A percentile compares a stretch with the other conserved stretches of the same genome.
phyloP scores from a whole-genome alignment of 2,329 filamentous ascomycete species.

The Tolypocladium sp. region DNA sequence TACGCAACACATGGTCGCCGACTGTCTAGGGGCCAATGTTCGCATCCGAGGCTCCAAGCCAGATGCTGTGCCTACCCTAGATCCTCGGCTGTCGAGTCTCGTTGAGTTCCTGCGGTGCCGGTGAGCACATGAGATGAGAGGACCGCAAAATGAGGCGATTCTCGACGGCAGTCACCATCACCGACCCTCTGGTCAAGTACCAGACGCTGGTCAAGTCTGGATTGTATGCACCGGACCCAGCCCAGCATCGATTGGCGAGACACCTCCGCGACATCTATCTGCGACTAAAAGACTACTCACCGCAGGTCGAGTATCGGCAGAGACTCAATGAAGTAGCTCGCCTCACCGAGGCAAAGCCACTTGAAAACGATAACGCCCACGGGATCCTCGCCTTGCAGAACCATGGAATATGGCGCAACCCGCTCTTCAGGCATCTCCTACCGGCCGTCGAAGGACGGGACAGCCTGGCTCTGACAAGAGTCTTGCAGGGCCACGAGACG shows the following conservation, averaged over 20 bases:
- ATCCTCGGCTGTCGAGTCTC: neutral
- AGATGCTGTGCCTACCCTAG: neutral
- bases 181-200: constrained; percentile 70
- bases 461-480: constrained; percentile 54
- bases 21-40: neutral
- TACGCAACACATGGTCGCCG: neutral
- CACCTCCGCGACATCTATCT: constrained; percentile 71
- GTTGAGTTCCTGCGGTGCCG: neutral
- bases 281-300: constrained; percentile 69
- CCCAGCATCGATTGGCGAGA: constrained; percentile 64
- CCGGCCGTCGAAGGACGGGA: constrained; percentile 45
- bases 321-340: constrained; percentile 52
- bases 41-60: neutral
- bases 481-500: constrained; percentile 62
- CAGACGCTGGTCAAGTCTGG: constrained; percentile 60
- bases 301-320: constrained; percentile 58
- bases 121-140: neutral
- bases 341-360: constrained; percentile 24
- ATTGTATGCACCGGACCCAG: constrained; percentile 57
- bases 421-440: constrained; percentile 51
- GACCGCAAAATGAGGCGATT: constrained; percentile 20
- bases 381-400: constrained; percentile 36
- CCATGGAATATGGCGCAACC: constrained; percentile 50
- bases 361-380: constrained; percentile 19
- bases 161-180: constrained; percentile 47